These are phyloP conservation scores for Phytopythium delawarense DNA, from an alignment of 352 stramenopile species.

Conservation along the genomic window DNA sequence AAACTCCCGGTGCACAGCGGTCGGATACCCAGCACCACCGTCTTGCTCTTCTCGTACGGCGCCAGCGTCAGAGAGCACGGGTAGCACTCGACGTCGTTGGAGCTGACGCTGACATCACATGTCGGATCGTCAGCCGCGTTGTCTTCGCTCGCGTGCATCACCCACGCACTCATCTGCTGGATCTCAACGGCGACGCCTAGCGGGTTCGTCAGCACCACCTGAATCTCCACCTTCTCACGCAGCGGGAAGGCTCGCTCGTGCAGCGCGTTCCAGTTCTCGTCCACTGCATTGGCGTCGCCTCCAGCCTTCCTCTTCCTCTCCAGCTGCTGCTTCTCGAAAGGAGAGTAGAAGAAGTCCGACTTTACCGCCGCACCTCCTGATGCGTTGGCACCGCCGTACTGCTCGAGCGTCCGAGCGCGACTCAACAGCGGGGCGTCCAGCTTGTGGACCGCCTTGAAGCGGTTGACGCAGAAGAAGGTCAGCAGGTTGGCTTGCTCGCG, in stretches of 20 bases:
- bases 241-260: constrained; percentile 47
- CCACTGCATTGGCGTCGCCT: constrained; percentile 10
- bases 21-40: constrained; percentile 41
- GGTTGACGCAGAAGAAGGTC: constrained; percentile 57
- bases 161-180: constrained; percentile 56
- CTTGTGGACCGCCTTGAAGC: constrained; percentile 29
- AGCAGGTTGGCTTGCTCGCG: constrained; percentile 50
- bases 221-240: constrained; percentile 51
- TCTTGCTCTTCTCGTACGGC: constrained; percentile 49
- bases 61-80: constrained; percentile 40
- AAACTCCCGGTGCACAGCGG: constrained; percentile 39
- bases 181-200: constrained; percentile 56
- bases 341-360: constrained; percentile 57
- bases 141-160: constrained; percentile 18
- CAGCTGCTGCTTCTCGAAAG: constrained; percentile 49
- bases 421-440: constrained; percentile 37
- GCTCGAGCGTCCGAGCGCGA: constrained; percentile 22
- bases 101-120: constrained; percentile 2
- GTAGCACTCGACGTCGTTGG: constrained; percentile 47
- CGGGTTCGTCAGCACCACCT: constrained; percentile 64
- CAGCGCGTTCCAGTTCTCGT: constrained; percentile 14
- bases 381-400: constrained; percentile 26
- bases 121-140: not conserved
- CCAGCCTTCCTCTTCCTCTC: constrained; percentile 8
- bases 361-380: constrained; percentile 6